Base-by-base conservation (phyloP, 805 yeast genomes). In the Ogataea haglerorum region DNA sequence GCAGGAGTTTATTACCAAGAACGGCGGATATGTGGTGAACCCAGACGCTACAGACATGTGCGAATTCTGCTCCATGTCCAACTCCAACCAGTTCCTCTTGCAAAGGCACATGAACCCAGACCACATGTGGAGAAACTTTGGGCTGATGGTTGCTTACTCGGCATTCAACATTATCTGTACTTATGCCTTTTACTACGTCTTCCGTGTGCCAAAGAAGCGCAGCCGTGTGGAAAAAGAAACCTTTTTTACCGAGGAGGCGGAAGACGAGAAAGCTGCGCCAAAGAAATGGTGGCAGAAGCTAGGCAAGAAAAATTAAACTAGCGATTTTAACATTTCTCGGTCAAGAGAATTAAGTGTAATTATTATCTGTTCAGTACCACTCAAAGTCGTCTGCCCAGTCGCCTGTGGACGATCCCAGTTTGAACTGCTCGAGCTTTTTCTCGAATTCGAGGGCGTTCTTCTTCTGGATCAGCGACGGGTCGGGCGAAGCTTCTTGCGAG, bases 171-270 rank as follows among this genome's bases (percentile, higher is more conserved):
- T 61, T 13, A 5, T 34, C 3, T 38, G 62, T 33, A 46, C 58
- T 5, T 38, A 54, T 27, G 40, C 47, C 40, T 38, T 56, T 42
- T 71, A 70, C 55, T 71, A 82, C 80, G 53, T 75, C 25, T 74
- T 80, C 21, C 73, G 90, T 67, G 89, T 82, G 42, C 90, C 90
- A 31, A 81, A 80, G 54, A 42, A 37, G 34, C 22, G 38, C 26
- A 37, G 28, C 15, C 25, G 36, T 16, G 38, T 42, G 2, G 31
- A 36, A 24, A 15, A 31, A n/a, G 32, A 30, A n/a, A 19, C 40
- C 12, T 32, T 31, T 27, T 35, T 21, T 15, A 30, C 13, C 4
- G 40, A 19, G n/a, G 45, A 30, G 13, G 30, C 21, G 5, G 42
- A 32, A 15, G 27, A 38, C n/a, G 22, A 23, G 15, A 21, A 22